Evolutionary conservation across 352 stramenopile genomes (phyloP).

Genomic region (Halophytophthora polymorphica): DNA sequence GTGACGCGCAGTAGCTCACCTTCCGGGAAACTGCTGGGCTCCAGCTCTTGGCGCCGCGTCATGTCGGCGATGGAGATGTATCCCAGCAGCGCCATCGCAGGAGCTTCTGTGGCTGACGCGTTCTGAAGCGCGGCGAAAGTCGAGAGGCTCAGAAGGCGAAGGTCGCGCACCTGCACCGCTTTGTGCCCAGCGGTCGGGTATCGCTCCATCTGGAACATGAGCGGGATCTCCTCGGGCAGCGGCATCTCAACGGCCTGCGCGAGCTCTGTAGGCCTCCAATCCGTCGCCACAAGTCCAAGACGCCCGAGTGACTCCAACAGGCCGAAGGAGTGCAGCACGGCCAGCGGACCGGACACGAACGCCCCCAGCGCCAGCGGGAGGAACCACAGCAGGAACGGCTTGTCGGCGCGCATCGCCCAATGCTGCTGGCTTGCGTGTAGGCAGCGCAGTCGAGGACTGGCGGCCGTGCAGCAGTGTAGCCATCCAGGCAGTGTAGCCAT

Average conservation of each 20-base stretch:
- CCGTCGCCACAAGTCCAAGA: background rate
- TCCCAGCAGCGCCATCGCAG: conserved; percentile 8
- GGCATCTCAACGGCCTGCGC: background rate
- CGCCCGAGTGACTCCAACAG: background rate
- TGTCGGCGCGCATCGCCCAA: conserved; percentile 10
- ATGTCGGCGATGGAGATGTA: conserved; percentile 17
- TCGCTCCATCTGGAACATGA: conserved; percentile 14
- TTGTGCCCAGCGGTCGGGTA: conserved; percentile 16
- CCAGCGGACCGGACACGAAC: conserved; percentile 13
- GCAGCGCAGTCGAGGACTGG: too few relatives aligned
- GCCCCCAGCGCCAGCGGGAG: conserved; percentile 7
- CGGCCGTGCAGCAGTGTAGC: too few relatives aligned
- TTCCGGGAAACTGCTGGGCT: conserved; percentile 3
- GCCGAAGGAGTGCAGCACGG: conserved; percentile 18
- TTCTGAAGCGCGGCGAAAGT: conserved; percentile 7
- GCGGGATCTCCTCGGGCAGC: conserved; percentile 9
- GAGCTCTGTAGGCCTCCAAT: background rate
- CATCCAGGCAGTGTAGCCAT: too few relatives aligned
- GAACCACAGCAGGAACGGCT: conserved; percentile 18
- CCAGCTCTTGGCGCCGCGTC: conserved; percentile 12
- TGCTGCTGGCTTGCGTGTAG: too few relatives aligned
- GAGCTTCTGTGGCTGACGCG: background rate
- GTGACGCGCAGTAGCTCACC: conserved; percentile 19
- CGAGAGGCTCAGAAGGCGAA: conserved; percentile 18
- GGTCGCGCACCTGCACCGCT: conserved; percentile 12